These are phyloP conservation scores for Oryza meyeriana DNA, from an alignment of 176 grass and related monocot genomes.

Conservation along the genomic window DNA sequence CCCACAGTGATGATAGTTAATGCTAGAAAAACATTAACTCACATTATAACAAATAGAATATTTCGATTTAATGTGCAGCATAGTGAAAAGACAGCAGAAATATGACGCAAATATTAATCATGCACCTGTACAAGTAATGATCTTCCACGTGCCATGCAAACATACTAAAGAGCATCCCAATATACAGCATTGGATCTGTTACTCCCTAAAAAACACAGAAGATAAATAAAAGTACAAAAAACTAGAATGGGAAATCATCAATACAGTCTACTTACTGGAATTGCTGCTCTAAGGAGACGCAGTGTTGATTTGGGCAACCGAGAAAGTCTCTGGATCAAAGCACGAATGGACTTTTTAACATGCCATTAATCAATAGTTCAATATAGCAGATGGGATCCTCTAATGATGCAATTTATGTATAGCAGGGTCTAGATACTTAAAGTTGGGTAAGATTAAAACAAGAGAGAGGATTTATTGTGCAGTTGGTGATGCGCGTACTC, in stretches of 20 bases:
- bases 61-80: not conserved
- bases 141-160: constrained; percentile 99
- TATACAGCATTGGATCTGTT: constrained; percentile 98
- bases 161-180: constrained; percentile 99
- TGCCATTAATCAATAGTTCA: not conserved
- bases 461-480: not conserved
- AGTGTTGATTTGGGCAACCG: constrained; percentile 74
- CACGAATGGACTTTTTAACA: constrained; percentile 13
- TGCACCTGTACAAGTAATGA: constrained; percentile 91
- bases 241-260: constrained; percentile 2
- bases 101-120: constrained; percentile 15
- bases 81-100: constrained; percentile 21
- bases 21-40: constrained; percentile 43
- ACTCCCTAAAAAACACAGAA: constrained; percentile 64
- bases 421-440: constrained; percentile 23
- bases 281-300: constrained; percentile 68
- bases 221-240: constrained; percentile 26
- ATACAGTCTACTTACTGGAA: constrained; percentile 62
- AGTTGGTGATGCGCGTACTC: not conserved
- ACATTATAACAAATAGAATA: constrained; percentile 29
- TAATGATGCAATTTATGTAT: not conserved
- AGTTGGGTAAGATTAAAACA: constrained; percentile 22
- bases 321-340: constrained; percentile 74
- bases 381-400: constrained; percentile 15
- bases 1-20: constrained; percentile 99